Evolutionary conservation across 2,329 filamentous ascomycete genomes (phyloP).

Genomic region (Epichloe sp.): DNA sequence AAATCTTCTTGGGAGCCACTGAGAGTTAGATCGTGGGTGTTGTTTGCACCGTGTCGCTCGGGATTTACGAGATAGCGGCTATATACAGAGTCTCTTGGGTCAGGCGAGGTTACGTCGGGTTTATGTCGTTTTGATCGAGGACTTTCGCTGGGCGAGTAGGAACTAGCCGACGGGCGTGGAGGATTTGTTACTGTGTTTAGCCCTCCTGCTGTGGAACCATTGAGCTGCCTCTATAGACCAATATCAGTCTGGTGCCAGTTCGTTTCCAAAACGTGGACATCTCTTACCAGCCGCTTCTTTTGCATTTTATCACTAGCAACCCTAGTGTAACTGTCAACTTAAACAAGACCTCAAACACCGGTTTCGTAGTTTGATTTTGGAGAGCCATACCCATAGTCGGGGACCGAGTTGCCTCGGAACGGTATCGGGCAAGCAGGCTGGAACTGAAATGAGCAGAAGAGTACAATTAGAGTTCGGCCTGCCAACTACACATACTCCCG

Average conservation of each 20-base stretch:
- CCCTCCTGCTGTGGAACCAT: constrained; percentile 1
- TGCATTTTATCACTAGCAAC: constrained; percentile 10
- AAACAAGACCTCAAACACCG: background rate
- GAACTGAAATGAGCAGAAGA: background rate
- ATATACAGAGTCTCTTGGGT: background rate
- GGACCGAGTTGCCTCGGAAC: constrained; percentile 25
- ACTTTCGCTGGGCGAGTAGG: background rate
- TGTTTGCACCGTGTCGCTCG: background rate
- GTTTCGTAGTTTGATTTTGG: no score
- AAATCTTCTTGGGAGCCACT: constrained; percentile 2
- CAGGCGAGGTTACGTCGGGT: background rate
- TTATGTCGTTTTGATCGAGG: constrained; percentile 4
- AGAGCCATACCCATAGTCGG: constrained; percentile 27
- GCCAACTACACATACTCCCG: constrained; percentile 17
- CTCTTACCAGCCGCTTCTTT: constrained; percentile 14
- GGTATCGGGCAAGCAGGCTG: constrained; percentile 22
- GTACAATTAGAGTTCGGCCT: background rate
- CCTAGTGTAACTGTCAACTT: constrained; percentile 9
- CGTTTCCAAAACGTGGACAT: background rate
- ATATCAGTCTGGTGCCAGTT: constrained; percentile 2
- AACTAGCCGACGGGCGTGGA: background rate
- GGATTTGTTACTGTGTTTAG: constrained; percentile 5
- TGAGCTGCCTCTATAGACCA: constrained; percentile 2
- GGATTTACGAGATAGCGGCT: background rate
- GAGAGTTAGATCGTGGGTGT: background rate